Evolutionary conservation across 306 rosid species (phyloP).

Genomic region (Quercus variabilis): DNA sequence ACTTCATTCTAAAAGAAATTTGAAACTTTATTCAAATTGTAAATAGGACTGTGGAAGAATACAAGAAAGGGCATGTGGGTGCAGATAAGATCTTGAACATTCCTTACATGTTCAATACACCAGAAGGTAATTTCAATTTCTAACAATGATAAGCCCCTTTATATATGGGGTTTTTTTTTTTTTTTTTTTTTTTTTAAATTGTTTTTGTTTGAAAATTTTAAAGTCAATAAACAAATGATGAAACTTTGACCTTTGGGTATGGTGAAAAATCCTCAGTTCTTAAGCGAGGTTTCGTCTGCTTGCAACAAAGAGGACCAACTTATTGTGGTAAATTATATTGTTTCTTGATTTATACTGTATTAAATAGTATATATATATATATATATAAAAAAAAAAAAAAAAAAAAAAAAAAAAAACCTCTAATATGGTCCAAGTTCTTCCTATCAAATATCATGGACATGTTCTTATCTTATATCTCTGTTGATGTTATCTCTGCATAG

Average conservation of each 20-base stretch:
- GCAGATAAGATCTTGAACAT: constrained; percentile 58
- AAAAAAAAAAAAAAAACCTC: no score
- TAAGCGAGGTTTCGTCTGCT: constrained; percentile 47
- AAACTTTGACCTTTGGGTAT: constrained; percentile 37
- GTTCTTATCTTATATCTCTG: background rate
- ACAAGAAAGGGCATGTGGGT: constrained; percentile 55
- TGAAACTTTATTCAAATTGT: constrained; percentile 1
- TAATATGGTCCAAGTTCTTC: no score
- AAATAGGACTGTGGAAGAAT: constrained; percentile 75
- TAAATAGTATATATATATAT: no score
- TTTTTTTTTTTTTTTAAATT: background rate
- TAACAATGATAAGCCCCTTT: background rate
- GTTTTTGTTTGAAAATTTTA: background rate
- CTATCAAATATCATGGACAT: background rate
- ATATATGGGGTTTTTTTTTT: no score
- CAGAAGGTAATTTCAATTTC: constrained; percentile 44
- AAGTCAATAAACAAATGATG: background rate
- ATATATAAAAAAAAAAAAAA: no score
- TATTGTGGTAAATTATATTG: constrained; percentile 55
- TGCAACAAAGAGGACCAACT: constrained; percentile 62
- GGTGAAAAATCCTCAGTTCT: constrained; percentile 66
- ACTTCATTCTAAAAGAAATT: background rate
- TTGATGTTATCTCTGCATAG: constrained; percentile 31
- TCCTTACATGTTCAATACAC: constrained; percentile 67
- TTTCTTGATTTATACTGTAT: background rate